Evolutionary conservation across 495 filamentous ascomycete species (phyloP).

Genomic region (Amniculicola lignicola): DNA sequence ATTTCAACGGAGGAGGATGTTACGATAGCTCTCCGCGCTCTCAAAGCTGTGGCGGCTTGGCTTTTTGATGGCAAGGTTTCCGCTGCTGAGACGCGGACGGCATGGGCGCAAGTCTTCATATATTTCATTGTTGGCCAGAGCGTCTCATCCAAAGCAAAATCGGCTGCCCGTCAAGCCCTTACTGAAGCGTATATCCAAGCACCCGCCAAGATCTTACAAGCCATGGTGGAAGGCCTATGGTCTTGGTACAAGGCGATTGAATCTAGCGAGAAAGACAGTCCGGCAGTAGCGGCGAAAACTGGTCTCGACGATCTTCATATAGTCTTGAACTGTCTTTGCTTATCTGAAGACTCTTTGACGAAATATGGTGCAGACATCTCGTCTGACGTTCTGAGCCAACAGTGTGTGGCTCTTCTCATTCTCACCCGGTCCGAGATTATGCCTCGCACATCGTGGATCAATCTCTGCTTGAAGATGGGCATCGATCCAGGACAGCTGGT

Average conservation of each 20-base stretch:
- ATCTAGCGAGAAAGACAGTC: constrained; percentile 70
- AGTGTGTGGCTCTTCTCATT: constrained; percentile 72
- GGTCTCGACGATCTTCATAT: constrained; percentile 57
- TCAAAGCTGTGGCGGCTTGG: constrained; percentile 57
- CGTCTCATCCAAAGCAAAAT: constrained; percentile 57
- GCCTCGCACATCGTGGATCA: constrained; percentile 80
- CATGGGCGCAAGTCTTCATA: constrained; percentile 80
- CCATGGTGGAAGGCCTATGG: constrained; percentile 74
- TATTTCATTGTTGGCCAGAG: constrained; percentile 64
- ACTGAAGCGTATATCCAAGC: constrained; percentile 56
- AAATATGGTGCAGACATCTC: constrained; percentile 41
- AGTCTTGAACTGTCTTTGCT: constrained; percentile 69
- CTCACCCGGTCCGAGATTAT: constrained; percentile 76
- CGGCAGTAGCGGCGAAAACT: constrained; percentile 65
- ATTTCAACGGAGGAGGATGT: constrained; percentile 67
- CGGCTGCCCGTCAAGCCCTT: constrained; percentile 56
- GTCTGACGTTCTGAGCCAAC: constrained; percentile 31
- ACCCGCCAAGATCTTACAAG: constrained; percentile 52
- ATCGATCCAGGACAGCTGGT: constrained; percentile 80
- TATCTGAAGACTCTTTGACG: constrained; percentile 45
- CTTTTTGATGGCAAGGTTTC: constrained; percentile 18
- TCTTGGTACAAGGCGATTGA: constrained; percentile 68
- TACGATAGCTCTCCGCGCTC: constrained; percentile 68
- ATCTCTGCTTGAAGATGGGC: constrained; percentile 69
- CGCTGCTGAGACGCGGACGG: constrained; percentile 38